Base-by-base conservation (phyloP, 305 asterid genomes). In the Fraxinus platypoda region DNA sequence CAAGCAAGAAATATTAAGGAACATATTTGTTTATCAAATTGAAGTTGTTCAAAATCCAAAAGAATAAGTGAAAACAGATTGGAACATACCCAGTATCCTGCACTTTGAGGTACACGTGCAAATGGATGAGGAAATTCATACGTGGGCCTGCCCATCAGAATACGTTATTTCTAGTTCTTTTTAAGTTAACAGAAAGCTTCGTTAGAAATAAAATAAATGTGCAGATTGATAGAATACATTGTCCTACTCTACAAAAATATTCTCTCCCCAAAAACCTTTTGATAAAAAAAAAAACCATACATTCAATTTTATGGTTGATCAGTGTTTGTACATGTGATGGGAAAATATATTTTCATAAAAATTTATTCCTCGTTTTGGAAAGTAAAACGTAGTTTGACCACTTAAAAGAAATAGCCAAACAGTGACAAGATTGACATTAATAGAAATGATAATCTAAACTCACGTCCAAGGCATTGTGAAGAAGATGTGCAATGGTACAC, bases 381-480 rank as follows among this genome's bases (percentile, higher is more conserved):
- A 77, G 66, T 59, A 54, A 77, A 64, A 76, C 35, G 26, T 25
- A 64, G 72, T 64, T 64, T 30, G 37, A 68, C 21, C 3, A 13
- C 23, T 21, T 74, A 76, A 70, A 43, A 81, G 41, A 80, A 64
- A 43, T 78, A 81, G 81, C 38, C 52, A 52, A 74, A 78, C 35
- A 75, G 19, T 75, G 62, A 77, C 21, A 37, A 46, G 81, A 74
- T 34, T 86, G 49, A 79, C 68, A 77, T 35, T 75, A 76, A 76
- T 7, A 68, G 43, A 74, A 82, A 68, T 12, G 59, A 71, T 8
- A 74, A 81, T 62, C 66, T 79, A 81, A 75, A 86, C 98, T 96
- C 89, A 96, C 98, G 98, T 96, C 99, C 99, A 96, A 81, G 98
- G 99, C 99, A 96, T 96, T 33, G 98, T 96, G 94, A 96, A 96